Percentiles rank a stretch among this genome's conserved stretches.
Evolutionary conservation across 495 filamentous ascomycete genomes (phyloP).

Genomic region (Platismatia glauca): DNA sequence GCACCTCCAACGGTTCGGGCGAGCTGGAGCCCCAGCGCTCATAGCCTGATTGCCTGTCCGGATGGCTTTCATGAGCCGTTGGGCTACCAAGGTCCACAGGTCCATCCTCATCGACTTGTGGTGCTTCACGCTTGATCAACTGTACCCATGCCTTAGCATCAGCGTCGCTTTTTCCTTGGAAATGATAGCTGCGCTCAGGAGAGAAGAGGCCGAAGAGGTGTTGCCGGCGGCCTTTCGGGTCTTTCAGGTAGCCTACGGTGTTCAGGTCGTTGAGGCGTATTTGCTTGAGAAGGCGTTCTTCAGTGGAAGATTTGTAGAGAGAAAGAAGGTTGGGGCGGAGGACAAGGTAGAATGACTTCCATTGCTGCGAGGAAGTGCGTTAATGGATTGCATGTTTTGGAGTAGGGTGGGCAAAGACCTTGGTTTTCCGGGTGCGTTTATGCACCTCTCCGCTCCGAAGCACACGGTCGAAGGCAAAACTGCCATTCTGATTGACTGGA

Average conservation of each 20-base stretch:
- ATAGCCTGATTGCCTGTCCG: conserved; percentile 17
- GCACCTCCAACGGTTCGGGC: conserved; percentile 45
- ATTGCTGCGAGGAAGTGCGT: conserved; percentile 39
- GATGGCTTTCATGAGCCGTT: conserved; percentile 29
- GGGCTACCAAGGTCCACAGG: conserved; percentile 64
- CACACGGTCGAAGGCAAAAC: conserved; percentile 89
- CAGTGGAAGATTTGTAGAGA: conserved; percentile 86
- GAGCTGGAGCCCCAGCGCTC: conserved; percentile 49
- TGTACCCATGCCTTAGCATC: conserved; percentile 85
- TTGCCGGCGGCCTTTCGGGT: conserved; percentile 69
- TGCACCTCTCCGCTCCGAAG: conserved; percentile 77
- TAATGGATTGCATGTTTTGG: background rate
- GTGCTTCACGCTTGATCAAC: conserved; percentile 67
- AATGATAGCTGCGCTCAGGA: conserved; percentile 80
- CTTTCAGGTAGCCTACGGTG: conserved; percentile 77
- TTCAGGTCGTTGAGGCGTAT: conserved; percentile 84
- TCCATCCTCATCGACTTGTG: conserved; percentile 77
- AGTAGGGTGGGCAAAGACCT: conserved; percentile 45
- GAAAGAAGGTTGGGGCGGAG: conserved; percentile 89
- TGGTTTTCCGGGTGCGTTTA: conserved; percentile 87
- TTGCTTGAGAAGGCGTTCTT: conserved; percentile 79
- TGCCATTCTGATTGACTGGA: conserved; percentile 89
- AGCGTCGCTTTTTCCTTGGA: conserved; percentile 60
- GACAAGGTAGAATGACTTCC: conserved; percentile 85
- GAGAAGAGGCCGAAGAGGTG: conserved; percentile 93